These are phyloP conservation scores for Quercus gilva DNA, from an alignment of 306 rosid species.

Conservation along the genomic window DNA sequence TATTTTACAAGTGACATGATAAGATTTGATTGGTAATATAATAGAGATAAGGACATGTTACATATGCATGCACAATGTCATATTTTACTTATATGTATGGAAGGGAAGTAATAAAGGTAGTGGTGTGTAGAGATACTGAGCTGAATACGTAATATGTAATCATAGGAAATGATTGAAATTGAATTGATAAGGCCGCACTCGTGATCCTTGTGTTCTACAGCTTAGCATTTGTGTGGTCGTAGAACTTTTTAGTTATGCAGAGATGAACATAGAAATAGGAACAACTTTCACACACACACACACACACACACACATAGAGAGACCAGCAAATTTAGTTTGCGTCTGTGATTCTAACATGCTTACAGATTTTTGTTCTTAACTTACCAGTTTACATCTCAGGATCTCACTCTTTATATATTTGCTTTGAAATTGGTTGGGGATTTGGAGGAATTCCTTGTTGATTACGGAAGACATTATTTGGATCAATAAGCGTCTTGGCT, in stretches of 20 bases:
- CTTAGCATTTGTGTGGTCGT: neutral
- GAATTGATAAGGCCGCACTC: neutral
- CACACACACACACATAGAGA: neutral
- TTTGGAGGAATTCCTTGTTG: slow-evolving; percentile 73
- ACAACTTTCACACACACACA: slow-evolving; percentile 3
- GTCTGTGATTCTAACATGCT: neutral
- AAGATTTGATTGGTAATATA: too few species aligned
- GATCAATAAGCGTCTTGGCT: slow-evolving; percentile 67
- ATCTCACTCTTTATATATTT: neutral
- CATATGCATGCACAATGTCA: too few species aligned
- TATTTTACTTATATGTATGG: too few species aligned
- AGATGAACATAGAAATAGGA: neutral
- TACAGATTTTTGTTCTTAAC: neutral
- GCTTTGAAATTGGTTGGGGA: slow-evolving; percentile 6
- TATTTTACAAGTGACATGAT: too few species aligned
- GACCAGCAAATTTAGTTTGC: neutral
- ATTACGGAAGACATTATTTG: slow-evolving; percentile 55
- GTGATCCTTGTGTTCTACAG: neutral
- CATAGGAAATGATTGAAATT: too few species aligned
- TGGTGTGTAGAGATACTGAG: too few species aligned
- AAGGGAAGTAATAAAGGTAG: too few species aligned
- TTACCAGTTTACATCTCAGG: neutral
- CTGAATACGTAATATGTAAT: too few species aligned
- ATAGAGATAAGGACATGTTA: too few species aligned
- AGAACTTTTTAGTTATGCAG: neutral